These are phyloP conservation scores for Solanum lignicaule DNA, from an alignment of 257 asterid species.

Conservation along the genomic window DNA sequence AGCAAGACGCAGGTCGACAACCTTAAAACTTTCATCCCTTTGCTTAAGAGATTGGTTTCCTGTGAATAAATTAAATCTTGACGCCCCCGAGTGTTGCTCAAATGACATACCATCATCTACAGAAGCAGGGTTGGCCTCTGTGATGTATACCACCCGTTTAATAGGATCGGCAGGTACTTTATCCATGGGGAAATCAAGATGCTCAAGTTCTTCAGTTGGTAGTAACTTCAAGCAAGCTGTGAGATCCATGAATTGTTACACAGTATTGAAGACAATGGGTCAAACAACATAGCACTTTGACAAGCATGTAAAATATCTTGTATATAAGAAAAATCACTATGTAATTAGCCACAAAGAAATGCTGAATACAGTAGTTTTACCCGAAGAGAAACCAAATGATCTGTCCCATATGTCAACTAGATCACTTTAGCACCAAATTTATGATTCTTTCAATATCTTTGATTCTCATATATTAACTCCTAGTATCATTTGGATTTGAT, in stretches of 20 bases:
- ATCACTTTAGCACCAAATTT: not conserved
- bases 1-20: conserved; percentile 6
- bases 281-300: not conserved
- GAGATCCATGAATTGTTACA: not conserved
- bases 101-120: conserved; percentile 31
- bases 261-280: not conserved
- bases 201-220: conserved; percentile 76
- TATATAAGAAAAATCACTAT: not conserved
- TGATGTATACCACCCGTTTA: conserved; percentile 42
- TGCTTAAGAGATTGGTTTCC: conserved; percentile 84
- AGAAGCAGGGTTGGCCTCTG: conserved; percentile 27
- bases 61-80: conserved; percentile 79
- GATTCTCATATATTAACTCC: not conserved
- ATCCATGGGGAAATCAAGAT: conserved; percentile 49
- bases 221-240: conserved; percentile 81
- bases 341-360: not conserved
- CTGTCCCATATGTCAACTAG: not conserved
- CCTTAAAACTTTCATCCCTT: conserved; percentile 76
- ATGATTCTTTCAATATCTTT: not conserved
- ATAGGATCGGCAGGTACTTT: conserved; percentile 29
- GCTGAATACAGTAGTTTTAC: not conserved
- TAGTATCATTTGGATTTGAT: not conserved
- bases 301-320: not conserved
- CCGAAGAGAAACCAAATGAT: not conserved
- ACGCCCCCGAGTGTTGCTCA: conserved; percentile 20